These are phyloP conservation scores for Aaosphaeria pasadenensis DNA, from an alignment of 2,329 filamentous ascomycete genomes.

Conservation along the genomic window DNA sequence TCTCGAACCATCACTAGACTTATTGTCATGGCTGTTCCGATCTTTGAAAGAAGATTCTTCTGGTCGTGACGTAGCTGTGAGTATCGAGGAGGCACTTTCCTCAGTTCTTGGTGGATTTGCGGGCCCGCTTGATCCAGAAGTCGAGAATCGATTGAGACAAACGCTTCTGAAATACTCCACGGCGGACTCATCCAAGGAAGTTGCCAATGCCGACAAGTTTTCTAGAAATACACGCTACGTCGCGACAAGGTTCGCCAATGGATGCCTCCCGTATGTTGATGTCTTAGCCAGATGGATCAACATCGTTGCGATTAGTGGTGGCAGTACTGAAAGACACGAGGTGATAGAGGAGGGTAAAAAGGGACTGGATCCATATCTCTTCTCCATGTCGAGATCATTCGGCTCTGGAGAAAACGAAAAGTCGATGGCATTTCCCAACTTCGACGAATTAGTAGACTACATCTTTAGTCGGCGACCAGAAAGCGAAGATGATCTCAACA, in stretches of 20 bases:
- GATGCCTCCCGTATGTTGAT: constrained; percentile 77
- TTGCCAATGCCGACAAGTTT: constrained; percentile 39
- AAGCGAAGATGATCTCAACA: constrained; percentile 33
- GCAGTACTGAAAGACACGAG: constrained; percentile 69
- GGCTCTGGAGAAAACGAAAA: constrained; percentile 17
- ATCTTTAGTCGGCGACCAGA: constrained; percentile 41
- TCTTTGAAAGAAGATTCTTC: constrained; percentile 78
- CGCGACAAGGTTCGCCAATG: constrained; percentile 84
- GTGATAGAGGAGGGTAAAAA: constrained; percentile 86
- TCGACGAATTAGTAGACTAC: constrained; percentile 43
- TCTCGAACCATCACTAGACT: constrained; percentile 50
- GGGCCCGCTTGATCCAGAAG: constrained; percentile 38
- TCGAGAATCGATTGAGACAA: constrained; percentile 39
- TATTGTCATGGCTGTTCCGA: constrained; percentile 75
- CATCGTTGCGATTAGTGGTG: constrained; percentile 72
- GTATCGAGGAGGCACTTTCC: constrained; percentile 85
- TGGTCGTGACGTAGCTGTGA: constrained; percentile 71
- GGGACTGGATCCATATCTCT: constrained; percentile 79
- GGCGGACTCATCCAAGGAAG: constrained; percentile 6
- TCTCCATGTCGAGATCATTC: constrained; percentile 56
- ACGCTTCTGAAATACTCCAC: constrained; percentile 32
- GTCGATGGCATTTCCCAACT: constrained; percentile 38
- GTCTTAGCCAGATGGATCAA: constrained; percentile 83
- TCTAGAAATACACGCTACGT: constrained; percentile 69
- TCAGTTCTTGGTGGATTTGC: constrained; percentile 65